Base-by-base conservation (phyloP, 495 filamentous ascomycete species). In the Neurospora hispaniola region DNA sequence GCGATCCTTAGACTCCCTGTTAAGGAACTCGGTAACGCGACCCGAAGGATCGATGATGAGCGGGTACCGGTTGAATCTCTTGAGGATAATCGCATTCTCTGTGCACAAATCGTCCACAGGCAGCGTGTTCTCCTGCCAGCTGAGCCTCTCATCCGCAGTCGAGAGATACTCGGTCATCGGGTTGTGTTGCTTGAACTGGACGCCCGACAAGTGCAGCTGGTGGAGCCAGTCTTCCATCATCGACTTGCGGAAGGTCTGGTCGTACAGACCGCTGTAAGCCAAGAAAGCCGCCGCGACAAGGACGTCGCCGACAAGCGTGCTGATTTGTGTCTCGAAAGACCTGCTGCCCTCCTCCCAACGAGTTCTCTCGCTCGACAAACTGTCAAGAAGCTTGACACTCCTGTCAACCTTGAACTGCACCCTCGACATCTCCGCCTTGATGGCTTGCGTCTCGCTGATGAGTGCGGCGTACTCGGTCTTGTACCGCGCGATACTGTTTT, bases 91-190 rank as follows among this genome's bases (percentile, higher is more conserved):
- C 70, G 96, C 96, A 77, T 99, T 99, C 79, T 99, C 96, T 0
- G 96, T 99, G 85, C 96, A 98, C 40, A 99, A 89, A 78, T 99
- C 96, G 78, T 99, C 96, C n/a, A 98, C 96, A 11, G 96, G 96
- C 39, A 99, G 85, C n/a, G 91, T 91, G 80, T 98, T 90, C 71
- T 91, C 90, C 84, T 98, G 96, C 96, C 96, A 99, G 62, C 90
- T 87, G 44, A 98, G 87, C 73, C 96, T 89, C 82, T 98, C 94
- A 79, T 99, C 96, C 9, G 96, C 96, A 69, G 94, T 97, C 7
- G 96, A 99, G 42, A 99, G 87, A 79, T 98, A 98, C 79, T 98
- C 96, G 0, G 96, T 97, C 42, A 98, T 88, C 7, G 96, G 94
- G 78, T 98, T 98, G 78, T 93, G 93, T 73, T 90, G 86, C 84